Base-by-base conservation (phyloP, 164 flowering plant species). In the Platanus orientalis region DNA sequence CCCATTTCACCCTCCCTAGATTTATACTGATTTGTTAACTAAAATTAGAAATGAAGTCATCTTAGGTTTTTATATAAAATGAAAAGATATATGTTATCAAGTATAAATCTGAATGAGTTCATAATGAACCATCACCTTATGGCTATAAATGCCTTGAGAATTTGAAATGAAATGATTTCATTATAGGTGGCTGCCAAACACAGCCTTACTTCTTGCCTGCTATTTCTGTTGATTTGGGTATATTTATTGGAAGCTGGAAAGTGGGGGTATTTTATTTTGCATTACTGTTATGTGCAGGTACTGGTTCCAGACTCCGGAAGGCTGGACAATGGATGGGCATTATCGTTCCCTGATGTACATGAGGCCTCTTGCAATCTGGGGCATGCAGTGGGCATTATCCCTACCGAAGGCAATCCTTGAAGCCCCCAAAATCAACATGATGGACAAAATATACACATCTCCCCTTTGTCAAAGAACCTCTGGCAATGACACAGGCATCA, bases 301-400 rank as follows among this genome's bases (percentile, higher is more conserved):
- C 71, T 83, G 92, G 92, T 91, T 91, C 73, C 97, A 91, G 73
- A 87, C 89, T 10, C 97, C 97, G 7, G 97, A 91, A 75, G 97
- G 70, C 16, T 91, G 96, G 97, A 83, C 97, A 3, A 73, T 54
- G 4, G 97, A 86, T 40, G 97, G 96, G 51, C 92, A 87, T 67
- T 91, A 76, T 64, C 74, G 97, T n/a, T 89, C 97, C 7, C 72
- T 91, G 17, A 79, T 89, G 56, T 89, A 91, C 48, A 91, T 91
- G 97, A 79, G 97, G 54, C 97, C 96, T 2, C 87, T 91, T 30
- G 77, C 97, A 24, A 91, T 91, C 20, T 91, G 97, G 97, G 92
- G 90, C 29, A 91, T 91, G 97, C 97, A 91, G 42, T 87, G 83
- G 81, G 92, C 97, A 0, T 62, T 87, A 54, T 74, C 94, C 5